Percentiles rank a stretch among this genome's conserved stretches.
Evolutionary conservation across 2,329 filamentous ascomycete genomes (phyloP).

Genomic region (Aspergillus brasiliensis): DNA sequence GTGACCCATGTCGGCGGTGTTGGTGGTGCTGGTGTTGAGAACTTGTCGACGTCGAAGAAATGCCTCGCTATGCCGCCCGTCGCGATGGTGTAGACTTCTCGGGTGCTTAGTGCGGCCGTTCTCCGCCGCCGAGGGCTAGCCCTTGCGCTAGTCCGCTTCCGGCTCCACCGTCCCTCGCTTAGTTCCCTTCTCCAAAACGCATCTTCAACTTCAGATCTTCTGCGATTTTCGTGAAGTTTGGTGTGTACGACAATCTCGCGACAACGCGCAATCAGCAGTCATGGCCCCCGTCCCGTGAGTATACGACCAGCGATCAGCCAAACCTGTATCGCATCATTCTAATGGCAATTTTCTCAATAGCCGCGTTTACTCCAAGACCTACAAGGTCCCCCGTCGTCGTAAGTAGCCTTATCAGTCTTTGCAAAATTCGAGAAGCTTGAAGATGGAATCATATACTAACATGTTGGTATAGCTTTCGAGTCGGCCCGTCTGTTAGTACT

Average conservation of each 20-base stretch:
- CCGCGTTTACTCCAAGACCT: conserved; percentile 96
- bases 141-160: conserved; percentile 25
- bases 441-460: conserved; percentile 39
- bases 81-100: conserved; percentile 26
- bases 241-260: conserved; percentile 38
- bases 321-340: conserved; percentile 43
- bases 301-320: conserved; percentile 23
- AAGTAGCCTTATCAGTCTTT: conserved; percentile 38
- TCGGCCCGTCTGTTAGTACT: conserved; percentile 98
- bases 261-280: conserved; percentile 44
- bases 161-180: conserved; percentile 26
- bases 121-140: conserved; percentile 23
- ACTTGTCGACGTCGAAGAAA: conserved; percentile 41
- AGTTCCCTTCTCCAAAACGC: conserved; percentile 22
- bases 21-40: conserved; percentile 45
- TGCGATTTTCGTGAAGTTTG: conserved; percentile 29
- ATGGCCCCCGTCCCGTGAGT: conserved; percentile 49
- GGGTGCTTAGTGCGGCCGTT: conserved; percentile 31
- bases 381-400: conserved; percentile 93
- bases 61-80: conserved; percentile 29
- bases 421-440: conserved; percentile 11
- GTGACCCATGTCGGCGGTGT: conserved; percentile 76
- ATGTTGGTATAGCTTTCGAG: conserved; percentile 72
- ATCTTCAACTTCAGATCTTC: conserved; percentile 23
- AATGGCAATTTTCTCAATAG: conserved; percentile 32